phyloP scores from a whole-genome alignment of 768 basidiomycete species.

The Russula ochroleuca region DNA sequence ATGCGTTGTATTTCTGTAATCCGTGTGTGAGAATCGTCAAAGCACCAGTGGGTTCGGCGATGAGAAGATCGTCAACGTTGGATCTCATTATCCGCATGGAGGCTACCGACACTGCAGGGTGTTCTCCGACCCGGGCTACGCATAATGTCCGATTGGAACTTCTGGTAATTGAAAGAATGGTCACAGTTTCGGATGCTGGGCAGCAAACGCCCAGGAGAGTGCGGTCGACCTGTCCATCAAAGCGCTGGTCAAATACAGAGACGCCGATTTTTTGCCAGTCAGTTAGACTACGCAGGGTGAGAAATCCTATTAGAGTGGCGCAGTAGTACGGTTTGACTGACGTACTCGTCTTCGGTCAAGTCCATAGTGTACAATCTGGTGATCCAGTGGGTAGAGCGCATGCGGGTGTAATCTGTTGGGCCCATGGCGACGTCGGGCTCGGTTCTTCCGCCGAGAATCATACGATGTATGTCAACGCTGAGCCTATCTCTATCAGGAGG shows the following conservation, averaged over 20 bases:
- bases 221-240: constrained; percentile 49
- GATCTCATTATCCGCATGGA: constrained; percentile 61
- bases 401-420: constrained; percentile 55
- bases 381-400: constrained; percentile 73
- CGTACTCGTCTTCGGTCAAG: constrained; percentile 49
- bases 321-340: neutral
- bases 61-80: constrained; percentile 62
- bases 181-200: constrained; percentile 42
- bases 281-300: constrained; percentile 12
- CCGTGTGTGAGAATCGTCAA: constrained; percentile 64
- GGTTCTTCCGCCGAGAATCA: constrained; percentile 53
- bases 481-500: constrained; percentile 55
- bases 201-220: constrained; percentile 55
- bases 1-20: constrained; percentile 36
- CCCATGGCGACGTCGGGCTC: constrained; percentile 42
- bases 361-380: constrained; percentile 52
- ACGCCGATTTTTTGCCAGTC: constrained; percentile 49
- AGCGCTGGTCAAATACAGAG: constrained; percentile 61
- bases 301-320: constrained; percentile 1
- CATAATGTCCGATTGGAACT: constrained; percentile 42
- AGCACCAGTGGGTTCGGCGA: constrained; percentile 52
- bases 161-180: constrained; percentile 48
- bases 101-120: constrained; percentile 49
- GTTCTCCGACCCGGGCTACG: constrained; percentile 38
- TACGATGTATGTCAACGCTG: constrained; percentile 60